Base-by-base conservation (phyloP, 495 filamentous ascomycete species). In the Podospora anserina region DNA sequence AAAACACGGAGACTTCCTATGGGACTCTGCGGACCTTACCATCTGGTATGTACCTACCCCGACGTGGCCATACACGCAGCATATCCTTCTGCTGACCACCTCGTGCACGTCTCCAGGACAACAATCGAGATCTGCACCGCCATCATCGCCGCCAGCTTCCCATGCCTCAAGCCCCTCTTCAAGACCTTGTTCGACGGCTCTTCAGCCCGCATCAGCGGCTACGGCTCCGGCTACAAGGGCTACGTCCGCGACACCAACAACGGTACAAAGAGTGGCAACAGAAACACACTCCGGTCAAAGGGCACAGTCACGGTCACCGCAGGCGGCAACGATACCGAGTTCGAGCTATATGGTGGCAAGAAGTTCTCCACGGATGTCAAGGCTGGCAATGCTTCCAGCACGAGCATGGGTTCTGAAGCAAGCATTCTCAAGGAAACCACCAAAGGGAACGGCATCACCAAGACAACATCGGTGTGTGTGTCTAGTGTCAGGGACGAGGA, bases 1-100 rank as follows among this genome's bases (percentile, higher is more conserved):
- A 11, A 74, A 73, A 23, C 77, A 72, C 18, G 77, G 78, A 32
- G 83, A 85, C 57, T 82, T 81, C 68, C 73, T 83, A 16, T 85
- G 77, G 77, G 80, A 82, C 56, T 78, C 73, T 27, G 68, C 75
- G 0, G 70, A 76, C 53, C 20, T 80, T 16, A 78, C 76, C 11
- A 76, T 80, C 44, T 80, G 78, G 78, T 71, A 59, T 49, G 63
- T 54, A 6, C 68, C 18, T 6, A 23, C 23, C 23, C 23, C 23
- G 23, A 23, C 23, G 23, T 23, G 23, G 23, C 23, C 23, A 23
- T 23, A 23, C 23, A 23, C 23, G 1, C 23, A 23, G 1, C 23
- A 23, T 23, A 23, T 39, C 23, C 18, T 32, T 28, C 4, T 28
- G 63, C 39, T 63, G 54, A 18, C 1, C 1, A 19, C 3, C 4